These are phyloP conservation scores for Starmerella apicola DNA, from an alignment of 805 yeast genomes.

Conservation along the genomic window DNA sequence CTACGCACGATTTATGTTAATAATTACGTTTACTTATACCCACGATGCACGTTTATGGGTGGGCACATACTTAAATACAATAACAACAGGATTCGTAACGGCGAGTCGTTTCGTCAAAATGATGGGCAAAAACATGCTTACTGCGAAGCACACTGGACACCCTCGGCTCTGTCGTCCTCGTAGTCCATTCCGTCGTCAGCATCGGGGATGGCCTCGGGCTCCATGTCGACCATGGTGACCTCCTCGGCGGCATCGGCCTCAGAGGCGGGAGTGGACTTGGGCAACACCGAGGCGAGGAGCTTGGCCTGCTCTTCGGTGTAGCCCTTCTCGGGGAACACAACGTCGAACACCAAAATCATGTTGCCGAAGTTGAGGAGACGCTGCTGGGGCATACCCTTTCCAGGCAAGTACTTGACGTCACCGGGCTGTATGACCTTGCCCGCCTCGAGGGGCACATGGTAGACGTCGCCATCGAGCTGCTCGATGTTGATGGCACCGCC, in stretches of 20 bases:
- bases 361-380: slow-evolving; percentile 83
- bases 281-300: slow-evolving; percentile 62
- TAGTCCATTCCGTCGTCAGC: slow-evolving; percentile 32
- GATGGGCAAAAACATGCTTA: slow-evolving; percentile 32
- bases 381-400: slow-evolving; percentile 95
- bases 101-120: no score
- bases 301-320: slow-evolving; percentile 58
- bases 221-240: slow-evolving; percentile 61
- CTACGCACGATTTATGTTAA: no score
- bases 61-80: no score
- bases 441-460: slow-evolving; percentile 69
- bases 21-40: no score
- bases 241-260: slow-evolving; percentile 36
- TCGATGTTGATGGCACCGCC: slow-evolving; percentile 86
- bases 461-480: slow-evolving; percentile 85
- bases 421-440: slow-evolving; percentile 92
- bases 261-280: slow-evolving; percentile 49
- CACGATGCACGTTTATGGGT: no score
- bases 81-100: no score
- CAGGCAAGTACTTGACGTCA: slow-evolving; percentile 63
- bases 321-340: slow-evolving; percentile 73
- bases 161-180: slow-evolving; percentile 49
- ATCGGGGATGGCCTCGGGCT: slow-evolving; percentile 44
- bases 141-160: slow-evolving; percentile 93
- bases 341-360: slow-evolving; percentile 69